Percentiles rank a stretch among this genome's conserved stretches.
phyloP scores from a whole-genome alignment of 768 basidiomycete genomes.

The Pulveroboletus sp. region DNA sequence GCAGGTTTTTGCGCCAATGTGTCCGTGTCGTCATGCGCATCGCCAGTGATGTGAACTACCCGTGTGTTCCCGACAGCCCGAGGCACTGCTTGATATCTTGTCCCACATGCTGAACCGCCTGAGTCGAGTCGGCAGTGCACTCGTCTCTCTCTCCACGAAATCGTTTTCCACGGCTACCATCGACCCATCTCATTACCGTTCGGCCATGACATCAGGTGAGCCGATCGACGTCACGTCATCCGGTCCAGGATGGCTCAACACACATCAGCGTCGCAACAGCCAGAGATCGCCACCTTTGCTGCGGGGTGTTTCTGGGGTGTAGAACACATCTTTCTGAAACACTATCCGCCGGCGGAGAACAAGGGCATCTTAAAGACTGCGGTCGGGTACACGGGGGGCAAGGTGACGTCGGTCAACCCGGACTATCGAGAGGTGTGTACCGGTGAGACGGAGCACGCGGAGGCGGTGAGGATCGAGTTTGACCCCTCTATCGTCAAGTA shows the following conservation, averaged over 20 bases:
- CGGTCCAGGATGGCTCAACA: too few relatives aligned
- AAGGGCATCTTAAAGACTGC: constrained; percentile 72
- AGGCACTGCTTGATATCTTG: neutral
- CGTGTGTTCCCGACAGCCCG: neutral
- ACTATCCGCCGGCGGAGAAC: constrained; percentile 64
- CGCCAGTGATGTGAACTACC: too few relatives aligned
- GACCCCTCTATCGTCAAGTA: constrained; percentile 76
- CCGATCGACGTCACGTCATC: too few relatives aligned
- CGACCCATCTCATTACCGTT: constrained; percentile 38
- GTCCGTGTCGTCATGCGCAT: too few relatives aligned
- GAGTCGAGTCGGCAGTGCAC: constrained; percentile 18
- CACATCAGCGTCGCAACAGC: constrained; percentile 40
- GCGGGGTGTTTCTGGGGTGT: constrained; percentile 83
- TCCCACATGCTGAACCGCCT: constrained; percentile 25
- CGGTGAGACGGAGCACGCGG: constrained; percentile 84
- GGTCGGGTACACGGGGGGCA: constrained; percentile 81
- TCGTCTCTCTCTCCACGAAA: constrained; percentile 23
- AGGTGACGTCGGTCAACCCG: constrained; percentile 49
- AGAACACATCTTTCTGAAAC: constrained; percentile 79
- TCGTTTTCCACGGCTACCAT: constrained; percentile 21
- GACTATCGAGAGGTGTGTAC: constrained; percentile 73
- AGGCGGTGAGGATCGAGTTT: constrained; percentile 82
- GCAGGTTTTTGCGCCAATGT: too few relatives aligned
- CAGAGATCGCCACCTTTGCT: constrained; percentile 46
- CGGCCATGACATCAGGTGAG: constrained; percentile 36